A percentile compares a stretch with the other conserved stretches of the same genome.
phyloP scores from a whole-genome alignment of 1,284 basidiomycete genomes.

The Chiua sp. region DNA sequence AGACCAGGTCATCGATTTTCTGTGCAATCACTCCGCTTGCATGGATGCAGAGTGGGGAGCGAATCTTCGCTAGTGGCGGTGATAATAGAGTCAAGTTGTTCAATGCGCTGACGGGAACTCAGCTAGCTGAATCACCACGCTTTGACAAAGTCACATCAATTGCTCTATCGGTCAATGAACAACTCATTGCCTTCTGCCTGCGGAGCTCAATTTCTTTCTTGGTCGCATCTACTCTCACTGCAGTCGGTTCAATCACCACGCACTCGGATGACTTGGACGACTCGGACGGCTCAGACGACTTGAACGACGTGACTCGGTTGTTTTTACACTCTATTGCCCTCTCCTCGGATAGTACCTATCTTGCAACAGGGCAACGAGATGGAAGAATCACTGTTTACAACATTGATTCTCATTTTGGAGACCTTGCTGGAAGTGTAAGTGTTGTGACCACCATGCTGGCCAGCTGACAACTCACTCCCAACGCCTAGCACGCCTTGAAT shows the following conservation, averaged over 20 bases:
- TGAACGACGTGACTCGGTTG: conserved; percentile 34
- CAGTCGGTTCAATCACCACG: not conserved
- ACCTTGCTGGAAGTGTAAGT: not conserved
- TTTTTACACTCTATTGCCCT: conserved; percentile 5
- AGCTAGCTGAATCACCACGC: not conserved
- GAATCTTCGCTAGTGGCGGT: not conserved
- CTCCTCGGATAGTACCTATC: conserved; percentile 6
- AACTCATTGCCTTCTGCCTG: not conserved
- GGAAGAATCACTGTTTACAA: not conserved
- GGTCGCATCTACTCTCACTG: not conserved
- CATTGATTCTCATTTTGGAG: not conserved
- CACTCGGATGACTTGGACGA: not conserved
- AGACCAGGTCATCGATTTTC: not conserved
- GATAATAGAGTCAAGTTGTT: not conserved
- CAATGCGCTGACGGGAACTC: not conserved
- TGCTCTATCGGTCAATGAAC: not conserved
- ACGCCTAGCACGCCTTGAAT: conserved; percentile 9
- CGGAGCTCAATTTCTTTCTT: not conserved
- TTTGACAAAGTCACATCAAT: not conserved
- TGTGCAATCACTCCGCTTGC: not conserved
- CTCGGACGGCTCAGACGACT: no score
- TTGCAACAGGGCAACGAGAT: not conserved
- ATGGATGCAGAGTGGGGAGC: not conserved
- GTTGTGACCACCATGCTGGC: not conserved
- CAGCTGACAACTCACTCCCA: not conserved